Conservation (phyloP, 257 asterid genomes). For the Solanum corneliomulleri region DNA sequence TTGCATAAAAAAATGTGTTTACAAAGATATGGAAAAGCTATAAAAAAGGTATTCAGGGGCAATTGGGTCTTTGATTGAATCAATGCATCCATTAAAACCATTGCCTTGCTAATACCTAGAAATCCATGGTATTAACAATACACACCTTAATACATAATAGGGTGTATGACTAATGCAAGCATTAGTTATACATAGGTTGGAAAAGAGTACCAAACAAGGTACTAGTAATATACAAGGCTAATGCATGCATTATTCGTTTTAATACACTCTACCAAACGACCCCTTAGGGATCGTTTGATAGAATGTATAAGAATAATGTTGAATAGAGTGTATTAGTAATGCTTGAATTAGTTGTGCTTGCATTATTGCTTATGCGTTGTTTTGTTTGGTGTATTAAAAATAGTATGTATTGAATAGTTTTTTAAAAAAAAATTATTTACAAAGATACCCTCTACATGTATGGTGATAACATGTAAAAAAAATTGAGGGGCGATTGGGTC, state of each 20-base stretch:
- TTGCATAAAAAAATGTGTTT: background rate
- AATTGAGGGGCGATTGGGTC: background rate
- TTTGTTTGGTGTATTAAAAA: background rate
- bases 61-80: too few species aligned
- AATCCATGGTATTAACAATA: background rate
- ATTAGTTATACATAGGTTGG: too few species aligned
- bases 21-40: background rate
- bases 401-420: background rate
- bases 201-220: background rate
- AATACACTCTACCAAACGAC: background rate
- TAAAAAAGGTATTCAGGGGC: background rate
- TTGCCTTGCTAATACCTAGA: background rate
- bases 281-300: background rate
- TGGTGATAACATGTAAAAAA: background rate
- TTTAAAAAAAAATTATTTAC: background rate
- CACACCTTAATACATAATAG: background rate
- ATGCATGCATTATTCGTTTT: background rate
- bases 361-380: background rate
- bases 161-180: background rate
- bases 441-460: background rate
- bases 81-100: background rate
- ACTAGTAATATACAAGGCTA: background rate
- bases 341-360: background rate
- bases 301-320: background rate
- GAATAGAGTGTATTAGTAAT: background rate